Percentiles rank a stretch among this genome's conserved stretches.
Evolutionary conservation across 139 green algal genomes (phyloP).

Genomic region (Chlamydomonas sp.): DNA sequence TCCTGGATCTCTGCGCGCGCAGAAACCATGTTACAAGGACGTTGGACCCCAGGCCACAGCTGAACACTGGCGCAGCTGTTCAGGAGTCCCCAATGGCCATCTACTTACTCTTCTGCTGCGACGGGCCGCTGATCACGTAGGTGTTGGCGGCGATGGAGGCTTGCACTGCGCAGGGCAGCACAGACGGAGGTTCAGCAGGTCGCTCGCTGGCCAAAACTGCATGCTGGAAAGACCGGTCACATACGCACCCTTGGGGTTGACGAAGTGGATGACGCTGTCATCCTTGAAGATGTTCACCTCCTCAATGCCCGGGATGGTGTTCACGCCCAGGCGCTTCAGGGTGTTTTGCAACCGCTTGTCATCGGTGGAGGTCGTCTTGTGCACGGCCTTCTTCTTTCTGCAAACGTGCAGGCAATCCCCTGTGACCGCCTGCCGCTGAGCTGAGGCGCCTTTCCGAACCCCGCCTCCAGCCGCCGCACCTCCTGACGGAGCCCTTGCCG

Average conservation of each 20-base stretch:
- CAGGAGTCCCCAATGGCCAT: not conserved
- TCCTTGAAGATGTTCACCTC: conserved; percentile 99
- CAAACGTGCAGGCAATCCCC: not conserved
- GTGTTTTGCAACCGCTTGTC: conserved; percentile 98
- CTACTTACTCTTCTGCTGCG: conserved; percentile 68
- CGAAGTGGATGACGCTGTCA: conserved; percentile 94
- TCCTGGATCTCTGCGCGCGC: conserved; percentile 79
- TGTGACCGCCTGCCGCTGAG: not conserved
- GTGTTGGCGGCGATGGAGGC: conserved; percentile 99
- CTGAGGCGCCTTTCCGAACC: not conserved
- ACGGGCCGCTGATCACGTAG: conserved; percentile 95
- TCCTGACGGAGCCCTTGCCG: conserved; percentile 94
- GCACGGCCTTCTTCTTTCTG: conserved; percentile 99
- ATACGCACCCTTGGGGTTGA: conserved; percentile 91
- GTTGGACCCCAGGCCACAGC: not conserved
- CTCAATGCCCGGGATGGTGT: conserved; percentile 99
- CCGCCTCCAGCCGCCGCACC: conserved; percentile 57
- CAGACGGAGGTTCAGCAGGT: not conserved
- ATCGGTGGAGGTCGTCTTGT: conserved; percentile 96
- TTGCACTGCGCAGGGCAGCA: conserved; percentile 85
- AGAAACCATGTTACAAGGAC: not conserved
- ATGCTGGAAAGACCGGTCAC: not conserved
- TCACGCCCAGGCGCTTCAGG: conserved; percentile 98
- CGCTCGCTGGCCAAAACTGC: not conserved
- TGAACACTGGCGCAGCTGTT: not conserved